Base-by-base conservation (phyloP, 345 rosid genomes). In the Aethionema arabicum region DNA sequence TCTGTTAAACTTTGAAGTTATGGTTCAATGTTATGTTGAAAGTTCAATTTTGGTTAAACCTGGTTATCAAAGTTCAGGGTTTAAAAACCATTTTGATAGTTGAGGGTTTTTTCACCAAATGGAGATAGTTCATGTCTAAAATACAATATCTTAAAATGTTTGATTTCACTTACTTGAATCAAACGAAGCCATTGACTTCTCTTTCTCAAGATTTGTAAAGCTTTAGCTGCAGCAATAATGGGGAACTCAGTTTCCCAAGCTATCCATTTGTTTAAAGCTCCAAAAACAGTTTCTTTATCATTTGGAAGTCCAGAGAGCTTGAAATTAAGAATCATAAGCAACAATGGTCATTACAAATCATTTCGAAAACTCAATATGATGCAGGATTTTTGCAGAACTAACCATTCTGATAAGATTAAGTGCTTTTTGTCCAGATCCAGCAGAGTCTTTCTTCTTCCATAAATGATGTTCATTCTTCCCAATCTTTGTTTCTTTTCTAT, bases 221-320 rank as follows among this genome's bases (percentile, higher is more conserved):
- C 93, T 50, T 89, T 87, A 21, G 91, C 84, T 30, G 78, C 84
- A 3, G 96, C 93, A 68, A 87, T 67, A 58, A 84, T 47, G 0
- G 96, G 98, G 75, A 92, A 92, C 51, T 89, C 96, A 33, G 74
- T 58, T 68, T 92, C 96, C 96, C 98, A 89, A 61, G 89, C 95
- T 42, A 58, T 69, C 95, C 96, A 89, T 72, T 87, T 86, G 68
- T 92, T 78, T 56, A 89, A 76, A 53, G 93, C 91, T 47, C 84
- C 83, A 77, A 85, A 92, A 57, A 89, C 95, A 62, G 78, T 78
- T 46, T 88, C 89, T 79, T 86, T 92, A 55, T 85, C 95, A 43
- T 81, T 74, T 27, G 96, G 93, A 65, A 86, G 84, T 58, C 81
- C 87, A 65, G 85, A 80, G 72, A 92, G 74, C 96, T 92, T 67